Evolutionary conservation across 352 stramenopile genomes (phyloP).

Genomic region (Thalassiosira livingstoniorum): DNA sequence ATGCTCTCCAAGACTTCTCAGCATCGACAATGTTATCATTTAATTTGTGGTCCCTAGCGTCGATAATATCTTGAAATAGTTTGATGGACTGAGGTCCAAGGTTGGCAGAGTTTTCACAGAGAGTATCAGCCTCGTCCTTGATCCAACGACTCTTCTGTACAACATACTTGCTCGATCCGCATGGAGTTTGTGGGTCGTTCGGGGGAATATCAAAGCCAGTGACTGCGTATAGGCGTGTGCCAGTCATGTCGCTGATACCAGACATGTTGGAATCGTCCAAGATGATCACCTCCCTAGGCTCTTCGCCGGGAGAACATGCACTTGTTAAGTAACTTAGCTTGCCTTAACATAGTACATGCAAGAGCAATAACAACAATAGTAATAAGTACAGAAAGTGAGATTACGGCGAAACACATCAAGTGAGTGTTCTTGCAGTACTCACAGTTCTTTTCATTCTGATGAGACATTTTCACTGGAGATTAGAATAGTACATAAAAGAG

Average conservation of each 20-base stretch:
- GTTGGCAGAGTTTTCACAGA: slow-evolving; percentile 22
- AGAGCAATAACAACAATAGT: too few relatives aligned
- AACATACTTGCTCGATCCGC: background rate
- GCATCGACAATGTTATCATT: slow-evolving; percentile 44
- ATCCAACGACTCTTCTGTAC: slow-evolving; percentile 44
- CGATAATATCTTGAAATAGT: slow-evolving; percentile 41
- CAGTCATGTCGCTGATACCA: slow-evolving; percentile 26
- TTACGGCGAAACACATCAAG: too few relatives aligned
- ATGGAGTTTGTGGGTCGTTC: slow-evolving; percentile 33
- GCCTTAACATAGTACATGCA: too few relatives aligned
- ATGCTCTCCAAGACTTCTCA: slow-evolving; percentile 3
- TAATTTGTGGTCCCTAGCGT: slow-evolving; percentile 10
- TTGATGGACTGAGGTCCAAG: slow-evolving; percentile 8
- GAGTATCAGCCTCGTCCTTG: slow-evolving; percentile 10
- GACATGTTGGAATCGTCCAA: slow-evolving; percentile 33
- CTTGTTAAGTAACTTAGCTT: slow-evolving; percentile 24
- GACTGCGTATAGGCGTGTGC: slow-evolving; percentile 32
- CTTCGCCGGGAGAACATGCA: slow-evolving; percentile 12
- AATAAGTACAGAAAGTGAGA: too few relatives aligned
- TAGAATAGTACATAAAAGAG: too few relatives aligned
- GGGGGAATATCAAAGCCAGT: slow-evolving; percentile 29
- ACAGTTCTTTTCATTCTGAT: slow-evolving; percentile 62
- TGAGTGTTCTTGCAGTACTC: too few relatives aligned
- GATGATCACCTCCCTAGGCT: slow-evolving; percentile 31
- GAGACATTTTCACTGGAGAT: too few relatives aligned